A percentile compares a stretch with the other conserved stretches of the same genome.
phyloP scores from a whole-genome alignment of 2,329 filamentous ascomycete genomes.

The Penicillium sp. region DNA sequence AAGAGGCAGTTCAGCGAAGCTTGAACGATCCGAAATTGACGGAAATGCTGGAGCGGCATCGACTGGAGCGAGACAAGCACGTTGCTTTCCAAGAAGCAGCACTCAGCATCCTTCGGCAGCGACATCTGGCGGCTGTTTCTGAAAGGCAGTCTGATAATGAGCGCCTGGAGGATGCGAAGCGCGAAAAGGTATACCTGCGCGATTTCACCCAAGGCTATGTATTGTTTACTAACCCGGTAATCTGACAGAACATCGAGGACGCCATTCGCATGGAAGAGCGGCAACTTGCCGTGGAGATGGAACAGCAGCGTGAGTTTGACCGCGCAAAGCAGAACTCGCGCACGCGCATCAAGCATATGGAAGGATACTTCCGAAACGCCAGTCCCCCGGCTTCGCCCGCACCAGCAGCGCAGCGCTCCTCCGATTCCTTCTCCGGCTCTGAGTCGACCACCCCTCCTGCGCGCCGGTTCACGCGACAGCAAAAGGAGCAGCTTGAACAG shows the following conservation, averaged over 20 bases:
- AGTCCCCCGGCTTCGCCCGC: conserved; percentile 37
- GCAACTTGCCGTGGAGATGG: conserved; percentile 47
- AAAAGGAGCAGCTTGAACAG: conserved; percentile 47
- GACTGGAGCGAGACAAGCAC: conserved; percentile 32
- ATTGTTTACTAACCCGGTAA: not conserved
- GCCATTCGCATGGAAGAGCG: conserved; percentile 44
- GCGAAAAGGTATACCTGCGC: conserved; percentile 36
- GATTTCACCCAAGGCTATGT: not conserved
- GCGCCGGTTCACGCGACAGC: conserved; percentile 43
- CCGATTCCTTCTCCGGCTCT: conserved; percentile 23
- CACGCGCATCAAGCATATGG: conserved; percentile 51
- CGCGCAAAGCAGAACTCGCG: conserved; percentile 45
- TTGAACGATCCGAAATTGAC: conserved; percentile 34
- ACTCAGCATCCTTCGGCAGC: conserved; percentile 30
- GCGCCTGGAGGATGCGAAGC: conserved; percentile 37
- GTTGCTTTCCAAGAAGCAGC: conserved; percentile 37
- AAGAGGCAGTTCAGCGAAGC: conserved; percentile 38
- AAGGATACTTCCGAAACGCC: conserved; percentile 47
- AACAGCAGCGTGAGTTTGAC: conserved; percentile 48
- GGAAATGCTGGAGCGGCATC: conserved; percentile 35
- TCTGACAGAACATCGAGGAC: conserved; percentile 37
- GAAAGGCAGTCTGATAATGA: conserved; percentile 34
- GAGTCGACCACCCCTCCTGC: conserved; percentile 24
- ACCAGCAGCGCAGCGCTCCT: conserved; percentile 15
- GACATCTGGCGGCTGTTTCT: conserved; percentile 34